Conservation (phyloP, 306 rosid genomes). For the Lablab purpureus region DNA sequence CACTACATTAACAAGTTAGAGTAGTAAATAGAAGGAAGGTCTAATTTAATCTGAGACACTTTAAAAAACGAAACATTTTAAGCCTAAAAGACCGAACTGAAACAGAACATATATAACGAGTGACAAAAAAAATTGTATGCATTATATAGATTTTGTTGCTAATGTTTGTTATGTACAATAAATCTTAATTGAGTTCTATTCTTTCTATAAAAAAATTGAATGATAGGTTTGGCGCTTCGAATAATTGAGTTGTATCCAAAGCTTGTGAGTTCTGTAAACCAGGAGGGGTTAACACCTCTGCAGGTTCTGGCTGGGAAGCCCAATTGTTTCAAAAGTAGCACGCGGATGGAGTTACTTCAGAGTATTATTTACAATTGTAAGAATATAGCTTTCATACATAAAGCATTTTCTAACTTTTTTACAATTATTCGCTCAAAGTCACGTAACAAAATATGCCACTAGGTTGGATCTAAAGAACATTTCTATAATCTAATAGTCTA, state of each 20-base stretch:
- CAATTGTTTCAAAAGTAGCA: conserved; percentile 56
- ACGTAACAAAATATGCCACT: not conserved
- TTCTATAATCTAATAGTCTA: not conserved
- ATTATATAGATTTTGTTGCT: too few relatives aligned
- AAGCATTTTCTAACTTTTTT: not conserved
- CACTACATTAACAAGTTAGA: too few relatives aligned
- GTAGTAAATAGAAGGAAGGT: too few relatives aligned
- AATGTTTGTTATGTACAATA: too few relatives aligned
- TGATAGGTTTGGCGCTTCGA: conserved; percentile 58
- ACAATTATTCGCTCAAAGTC: not conserved
- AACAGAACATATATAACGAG: too few relatives aligned
- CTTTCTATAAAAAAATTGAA: conserved; percentile 6
- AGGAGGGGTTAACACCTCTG: conserved; percentile 50
- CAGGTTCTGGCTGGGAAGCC: conserved; percentile 60
- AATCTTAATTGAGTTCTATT: too few relatives aligned
- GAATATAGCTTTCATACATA: conserved; percentile 4
- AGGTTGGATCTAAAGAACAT: too few relatives aligned
- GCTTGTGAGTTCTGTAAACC: conserved; percentile 45
- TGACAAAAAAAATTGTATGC: too few relatives aligned
- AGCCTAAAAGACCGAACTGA: too few relatives aligned
- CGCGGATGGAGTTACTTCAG: conserved; percentile 46
- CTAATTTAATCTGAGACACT: too few relatives aligned
- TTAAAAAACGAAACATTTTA: too few relatives aligned
- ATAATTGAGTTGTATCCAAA: conserved; percentile 45
- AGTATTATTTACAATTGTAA: conserved; percentile 50